These are phyloP conservation scores for Gossypium aridum DNA, from an alignment of 441 rosid species.

Conservation along the genomic window DNA sequence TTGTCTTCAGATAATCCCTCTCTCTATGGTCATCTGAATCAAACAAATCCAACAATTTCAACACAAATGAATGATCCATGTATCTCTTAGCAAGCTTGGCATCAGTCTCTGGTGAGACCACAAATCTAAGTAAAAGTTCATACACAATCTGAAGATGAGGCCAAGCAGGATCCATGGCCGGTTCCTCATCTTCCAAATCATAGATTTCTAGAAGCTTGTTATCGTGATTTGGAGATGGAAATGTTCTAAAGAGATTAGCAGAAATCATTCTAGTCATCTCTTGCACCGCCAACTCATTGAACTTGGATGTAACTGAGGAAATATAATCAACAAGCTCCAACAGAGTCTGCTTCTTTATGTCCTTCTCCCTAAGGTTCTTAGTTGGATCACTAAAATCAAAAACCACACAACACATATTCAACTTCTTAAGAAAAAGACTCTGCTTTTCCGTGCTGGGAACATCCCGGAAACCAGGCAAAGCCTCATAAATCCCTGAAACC, in stretches of 20 bases:
- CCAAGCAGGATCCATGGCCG: constrained; percentile 65
- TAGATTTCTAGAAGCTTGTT: constrained; percentile 40
- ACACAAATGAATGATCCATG: constrained; percentile 75
- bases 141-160: constrained; percentile 79
- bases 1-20: constrained; percentile 81
- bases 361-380: constrained; percentile 77
- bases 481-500: constrained; percentile 42
- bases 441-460: constrained; percentile 67
- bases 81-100: constrained; percentile 83
- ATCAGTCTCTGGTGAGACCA: constrained; percentile 75
- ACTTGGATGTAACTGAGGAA: constrained; percentile 46
- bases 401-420: constrained; percentile 61
- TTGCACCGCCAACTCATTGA: constrained; percentile 69
- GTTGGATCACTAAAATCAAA: constrained; percentile 66
- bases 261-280: constrained; percentile 66
- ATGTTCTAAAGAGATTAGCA: constrained; percentile 62
- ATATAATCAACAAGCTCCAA: constrained; percentile 79
- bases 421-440: constrained; percentile 60
- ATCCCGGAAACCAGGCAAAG: constrained; percentile 66
- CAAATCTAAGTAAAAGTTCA: constrained; percentile 73
- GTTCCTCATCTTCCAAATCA: constrained; percentile 78
- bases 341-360: constrained; percentile 69
- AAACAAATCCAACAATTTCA: constrained; percentile 72
- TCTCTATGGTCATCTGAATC: constrained; percentile 88
- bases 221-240: constrained; percentile 50